These are phyloP conservation scores for Fusarium sp. DNA, from an alignment of 2,329 filamentous ascomycete genomes.

Conservation along the genomic window DNA sequence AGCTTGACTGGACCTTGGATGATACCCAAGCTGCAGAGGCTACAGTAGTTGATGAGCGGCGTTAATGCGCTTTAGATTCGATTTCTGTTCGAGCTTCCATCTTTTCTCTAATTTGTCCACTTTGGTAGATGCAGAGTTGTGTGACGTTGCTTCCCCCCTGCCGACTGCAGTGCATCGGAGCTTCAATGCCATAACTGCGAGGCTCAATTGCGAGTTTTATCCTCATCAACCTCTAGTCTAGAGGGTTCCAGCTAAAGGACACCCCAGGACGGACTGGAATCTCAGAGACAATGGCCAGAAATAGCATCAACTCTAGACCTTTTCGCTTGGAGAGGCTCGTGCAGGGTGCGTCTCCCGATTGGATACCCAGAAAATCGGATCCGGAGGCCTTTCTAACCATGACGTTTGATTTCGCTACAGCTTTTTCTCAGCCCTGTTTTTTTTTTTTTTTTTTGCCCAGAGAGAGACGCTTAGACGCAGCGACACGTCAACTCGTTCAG, in stretches of 20 bases:
- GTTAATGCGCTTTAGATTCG: background rate
- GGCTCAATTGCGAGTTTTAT: background rate
- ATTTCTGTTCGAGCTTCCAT: background rate
- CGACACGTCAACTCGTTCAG: slow-evolving; percentile 30
- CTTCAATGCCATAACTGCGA: background rate
- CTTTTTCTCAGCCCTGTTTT: slow-evolving; percentile 26
- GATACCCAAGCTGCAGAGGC: background rate
- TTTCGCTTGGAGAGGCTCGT: slow-evolving; percentile 1
- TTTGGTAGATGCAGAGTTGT: background rate
- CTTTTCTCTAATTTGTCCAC: background rate
- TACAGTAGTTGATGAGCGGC: slow-evolving; percentile 15
- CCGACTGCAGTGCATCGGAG: background rate
- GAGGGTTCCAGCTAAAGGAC: background rate
- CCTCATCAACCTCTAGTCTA: background rate
- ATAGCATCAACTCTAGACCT: slow-evolving; percentile 16
- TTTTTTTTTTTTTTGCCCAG: background rate
- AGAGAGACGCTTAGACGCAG: background rate
- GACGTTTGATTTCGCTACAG: slow-evolving; percentile 17
- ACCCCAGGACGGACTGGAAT: background rate
- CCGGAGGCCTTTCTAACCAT: slow-evolving; percentile 10
- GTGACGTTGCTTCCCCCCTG: background rate
- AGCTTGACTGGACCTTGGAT: slow-evolving; percentile 6
- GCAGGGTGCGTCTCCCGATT: slow-evolving; percentile 27
- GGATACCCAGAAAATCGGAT: slow-evolving; percentile 28
- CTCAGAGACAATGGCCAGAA: background rate